phyloP scores from a whole-genome alignment of 106 monocot genomes.

The Dioscorea dumetorum region DNA sequence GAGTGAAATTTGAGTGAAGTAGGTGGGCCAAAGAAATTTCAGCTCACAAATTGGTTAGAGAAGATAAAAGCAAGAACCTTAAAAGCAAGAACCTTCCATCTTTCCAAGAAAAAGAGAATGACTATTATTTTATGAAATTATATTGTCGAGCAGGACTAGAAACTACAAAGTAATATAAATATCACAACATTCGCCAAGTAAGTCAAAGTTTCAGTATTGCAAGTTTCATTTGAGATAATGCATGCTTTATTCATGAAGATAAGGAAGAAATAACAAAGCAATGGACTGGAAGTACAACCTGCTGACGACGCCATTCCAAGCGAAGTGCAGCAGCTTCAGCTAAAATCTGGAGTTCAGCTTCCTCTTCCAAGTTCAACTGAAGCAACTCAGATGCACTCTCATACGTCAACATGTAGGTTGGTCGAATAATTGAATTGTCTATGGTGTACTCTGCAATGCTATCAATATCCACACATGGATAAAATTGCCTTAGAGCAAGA shows the following conservation, averaged over 20 bases:
- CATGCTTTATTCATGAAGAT: background rate
- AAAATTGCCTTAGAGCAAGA: background rate
- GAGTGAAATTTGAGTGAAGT: too few relatives aligned
- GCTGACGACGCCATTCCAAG: constrained; percentile 72
- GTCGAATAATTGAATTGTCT: constrained; percentile 76
- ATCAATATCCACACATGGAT: constrained; percentile 1
- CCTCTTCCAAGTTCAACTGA: constrained; percentile 89
- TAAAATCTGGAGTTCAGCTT: constrained; percentile 74
- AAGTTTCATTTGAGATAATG: too few relatives aligned
- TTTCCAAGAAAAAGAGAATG: too few relatives aligned
- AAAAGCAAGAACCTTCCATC: too few relatives aligned
- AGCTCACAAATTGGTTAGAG: too few relatives aligned
- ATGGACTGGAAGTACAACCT: constrained; percentile 27
- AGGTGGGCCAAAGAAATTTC: too few relatives aligned
- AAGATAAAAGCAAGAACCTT: too few relatives aligned
- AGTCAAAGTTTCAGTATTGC: too few relatives aligned
- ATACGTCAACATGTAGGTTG: constrained; percentile 99
- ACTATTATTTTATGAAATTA: too few relatives aligned
- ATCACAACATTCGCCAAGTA: too few relatives aligned
- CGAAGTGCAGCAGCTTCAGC: constrained; percentile 85
- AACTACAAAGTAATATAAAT: too few relatives aligned
- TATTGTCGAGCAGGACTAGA: too few relatives aligned
- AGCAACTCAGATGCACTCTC: constrained; percentile 93
- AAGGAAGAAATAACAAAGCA: background rate
- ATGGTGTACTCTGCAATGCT: constrained; percentile 83